phyloP scores from a whole-genome alignment of 179 eudicot genomes.

The Beta macrorhiza region DNA sequence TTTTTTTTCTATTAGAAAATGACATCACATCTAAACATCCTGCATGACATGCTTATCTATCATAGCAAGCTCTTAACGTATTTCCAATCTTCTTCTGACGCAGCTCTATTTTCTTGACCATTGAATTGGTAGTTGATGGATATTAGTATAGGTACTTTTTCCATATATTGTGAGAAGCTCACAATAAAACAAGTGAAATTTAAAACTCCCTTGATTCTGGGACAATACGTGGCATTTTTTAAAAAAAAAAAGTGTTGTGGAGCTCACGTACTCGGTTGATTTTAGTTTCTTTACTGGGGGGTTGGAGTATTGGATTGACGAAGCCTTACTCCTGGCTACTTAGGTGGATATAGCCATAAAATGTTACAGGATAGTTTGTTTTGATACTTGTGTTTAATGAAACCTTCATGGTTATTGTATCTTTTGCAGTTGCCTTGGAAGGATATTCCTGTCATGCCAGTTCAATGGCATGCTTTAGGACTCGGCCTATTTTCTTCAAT shows the following conservation, averaged over 20 bases:
- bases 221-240: too few species aligned
- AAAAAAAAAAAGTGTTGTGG: background rate
- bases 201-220: too few species aligned
- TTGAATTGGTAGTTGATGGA: background rate
- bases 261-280: background rate
- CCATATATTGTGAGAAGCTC: too few species aligned
- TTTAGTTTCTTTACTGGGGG: background rate
- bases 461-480: conserved; percentile 89
- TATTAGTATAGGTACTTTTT: too few species aligned
- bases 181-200: too few species aligned
- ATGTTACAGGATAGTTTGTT: background rate
- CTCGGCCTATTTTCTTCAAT: conserved; percentile 93
- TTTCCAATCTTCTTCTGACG: background rate
- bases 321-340: background rate
- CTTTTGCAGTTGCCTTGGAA: conserved; percentile 72
- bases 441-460: conserved; percentile 67
- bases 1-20: background rate
- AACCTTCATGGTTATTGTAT: conserved; percentile 21
- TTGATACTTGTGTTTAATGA: background rate
- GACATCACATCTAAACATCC: background rate
- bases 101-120: background rate
- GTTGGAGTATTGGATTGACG: background rate
- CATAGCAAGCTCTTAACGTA: background rate
- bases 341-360: background rate
- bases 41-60: background rate